Evolutionary conservation across 495 filamentous ascomycete genomes (phyloP), one percentile per base, ranked within the genome.

Genomic region (Pseudoneurospora amorphoporcata): DNA sequence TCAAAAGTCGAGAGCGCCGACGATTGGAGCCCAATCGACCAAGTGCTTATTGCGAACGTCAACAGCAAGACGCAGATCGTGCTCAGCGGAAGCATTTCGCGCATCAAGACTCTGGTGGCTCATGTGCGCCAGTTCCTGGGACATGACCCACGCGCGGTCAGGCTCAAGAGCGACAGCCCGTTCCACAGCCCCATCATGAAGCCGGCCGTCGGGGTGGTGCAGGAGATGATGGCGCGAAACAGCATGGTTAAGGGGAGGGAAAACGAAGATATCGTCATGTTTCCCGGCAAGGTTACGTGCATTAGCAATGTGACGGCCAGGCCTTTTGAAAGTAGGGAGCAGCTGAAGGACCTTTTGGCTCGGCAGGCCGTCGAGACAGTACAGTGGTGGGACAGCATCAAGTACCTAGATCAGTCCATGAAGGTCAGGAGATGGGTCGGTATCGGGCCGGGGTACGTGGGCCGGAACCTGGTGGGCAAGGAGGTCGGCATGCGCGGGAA

Each of bases 21-120:
- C 70, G 88, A 91, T 45, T 82, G 87, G 68, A 89, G 92, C 45
- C 85, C 92, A 5, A 92, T 95, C 71, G 87, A 95, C 76, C 92
- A 97, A 80, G 94, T 99, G 71, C 85, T 91, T 70, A 94, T 99
- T 73, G 95, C 94, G 39, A 99, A 99, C 77, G 89, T 97, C 81
- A 99, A 99, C 81, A 91, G 89, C 75, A 95, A 93, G 81, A 97
- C 96, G 76, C 95, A 99, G 80, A 96, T 99, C 76, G 95, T 99
- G 71, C 84, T 99, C 41, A 94, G 91, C 75, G 95, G 95, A 3
- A 95, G 90, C 79, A 89, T 98, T 53, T 90, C 92, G 75, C 85
- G 89, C 71, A 97, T 98, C 78, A 91, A 90, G 75, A 90, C 90
- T 40, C 89, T 97, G n/a, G 81, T 97, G 32, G 90, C 93, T 16